Evolutionary conservation across 225 moss, liverwort and hornwort genomes (phyloP).

Genomic region (Physcomitrium patens): DNA sequence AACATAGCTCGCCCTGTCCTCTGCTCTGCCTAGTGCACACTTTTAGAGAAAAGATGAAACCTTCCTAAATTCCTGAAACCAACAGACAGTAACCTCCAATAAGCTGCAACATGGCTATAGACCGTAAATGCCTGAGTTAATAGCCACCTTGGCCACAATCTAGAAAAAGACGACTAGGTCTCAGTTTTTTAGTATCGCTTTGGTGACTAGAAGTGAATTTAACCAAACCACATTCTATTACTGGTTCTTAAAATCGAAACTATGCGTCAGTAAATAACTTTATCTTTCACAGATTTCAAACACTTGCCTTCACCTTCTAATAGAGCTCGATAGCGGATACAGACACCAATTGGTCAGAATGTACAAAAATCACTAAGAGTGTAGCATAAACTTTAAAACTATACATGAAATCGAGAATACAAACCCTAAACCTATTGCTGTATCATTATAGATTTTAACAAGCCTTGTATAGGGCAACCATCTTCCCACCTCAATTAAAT

Average conservation of each 20-base stretch:
- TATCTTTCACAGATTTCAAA: conserved; percentile 1
- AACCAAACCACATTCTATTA: not conserved
- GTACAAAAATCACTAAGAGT: conserved; percentile 30
- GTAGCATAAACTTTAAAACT: no score
- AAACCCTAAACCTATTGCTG: not conserved
- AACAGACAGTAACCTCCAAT: not conserved
- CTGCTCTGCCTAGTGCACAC: conserved; percentile 5
- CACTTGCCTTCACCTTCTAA: not conserved
- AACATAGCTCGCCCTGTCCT: not conserved
- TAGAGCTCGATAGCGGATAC: not conserved
- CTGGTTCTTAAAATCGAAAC: not conserved
- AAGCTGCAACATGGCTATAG: not conserved
- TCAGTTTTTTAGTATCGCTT: not conserved
- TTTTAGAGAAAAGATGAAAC: conserved; percentile 12
- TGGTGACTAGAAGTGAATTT: not conserved
- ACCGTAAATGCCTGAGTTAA: conserved; percentile 3
- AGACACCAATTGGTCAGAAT: conserved; percentile 28
- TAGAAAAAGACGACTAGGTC: not conserved
- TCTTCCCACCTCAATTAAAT: conserved; percentile 30
- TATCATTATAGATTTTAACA: conserved; percentile 17
- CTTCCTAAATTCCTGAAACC: not conserved
- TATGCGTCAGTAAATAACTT: not conserved
- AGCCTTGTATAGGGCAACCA: conserved; percentile 13
- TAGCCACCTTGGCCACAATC: not conserved
- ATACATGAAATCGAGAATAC: no score